Base-by-base conservation (phyloP, 805 yeast species). In the Starmerella sp. region DNA sequence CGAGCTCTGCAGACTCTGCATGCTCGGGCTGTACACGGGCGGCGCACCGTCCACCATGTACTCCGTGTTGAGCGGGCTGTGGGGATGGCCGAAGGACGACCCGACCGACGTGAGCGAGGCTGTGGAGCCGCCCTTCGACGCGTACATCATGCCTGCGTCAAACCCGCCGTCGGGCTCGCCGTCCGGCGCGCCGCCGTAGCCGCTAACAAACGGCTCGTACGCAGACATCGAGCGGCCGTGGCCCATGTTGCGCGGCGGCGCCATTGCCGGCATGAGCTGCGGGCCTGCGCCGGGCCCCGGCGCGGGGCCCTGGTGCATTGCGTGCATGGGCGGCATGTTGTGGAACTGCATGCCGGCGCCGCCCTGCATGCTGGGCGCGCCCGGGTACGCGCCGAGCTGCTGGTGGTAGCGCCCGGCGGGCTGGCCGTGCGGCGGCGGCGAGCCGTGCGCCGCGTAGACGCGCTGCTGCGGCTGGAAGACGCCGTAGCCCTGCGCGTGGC, bases 291-390 rank as follows among this genome's bases (percentile, higher is more conserved):
- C 47, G 17, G 52, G 57, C n/a, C 4, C 38, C 46, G 29, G 2
- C 17, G 22, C 42, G 35, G 47, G 58, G 49, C 31, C 15, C 28
- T 52, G 54, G 46, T 51, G 59, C 52, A 53, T 38, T 2, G 49
- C 44, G 15, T 56, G 57, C 52, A 58, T 30, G 14, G 22, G 38
- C 9, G 30, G 52, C 52, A 17, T 51, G 43, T 46, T 53, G 51
- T 39, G 51, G 54, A 9, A 37, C 35, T 31, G 49, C 38, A 46
- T 32, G 22, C 29, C 22, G 13, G 29, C 5, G 11, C 31, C 46
- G 6, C 34, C 50, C 34, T 54, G 32, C 41, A 14, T 28, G 48
- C 4, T 15, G 8, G 32, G 37, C 32, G 43, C 8, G 4, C 49
- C 49, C 8, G 11, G 49, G 11, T 46, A 34, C 10, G 39, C 49